Conservation (phyloP, 768 basidiomycete species). For the Pisolithus albus region DNA sequence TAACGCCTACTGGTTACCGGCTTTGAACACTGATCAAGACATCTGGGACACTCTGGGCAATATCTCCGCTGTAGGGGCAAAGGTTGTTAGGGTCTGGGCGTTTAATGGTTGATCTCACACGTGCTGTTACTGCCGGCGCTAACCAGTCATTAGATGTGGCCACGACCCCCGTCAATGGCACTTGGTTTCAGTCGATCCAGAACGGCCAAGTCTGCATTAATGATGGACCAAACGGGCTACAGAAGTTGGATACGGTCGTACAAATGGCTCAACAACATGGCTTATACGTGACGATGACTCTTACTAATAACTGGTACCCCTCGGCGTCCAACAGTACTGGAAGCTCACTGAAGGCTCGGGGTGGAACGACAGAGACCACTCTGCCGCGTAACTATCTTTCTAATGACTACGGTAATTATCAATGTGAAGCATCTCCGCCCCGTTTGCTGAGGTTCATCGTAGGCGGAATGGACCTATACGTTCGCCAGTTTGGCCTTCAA, state of each 20-base stretch:
- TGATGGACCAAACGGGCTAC: conserved; percentile 53
- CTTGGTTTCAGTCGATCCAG: conserved; percentile 57
- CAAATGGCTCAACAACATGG: conserved; percentile 47
- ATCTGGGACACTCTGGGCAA: conserved; percentile 51
- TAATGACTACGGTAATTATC: conserved; percentile 50
- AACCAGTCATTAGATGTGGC: conserved; percentile 38
- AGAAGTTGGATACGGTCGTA: conserved; percentile 54
- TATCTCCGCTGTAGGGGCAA: conserved; percentile 50
- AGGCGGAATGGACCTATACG: conserved; percentile 66
- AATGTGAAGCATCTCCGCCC: background rate
- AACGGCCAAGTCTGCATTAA: conserved; percentile 54
- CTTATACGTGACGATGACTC: conserved; percentile 45
- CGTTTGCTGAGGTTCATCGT: conserved; percentile 5
- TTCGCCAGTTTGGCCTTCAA: conserved; percentile 37
- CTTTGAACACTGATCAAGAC: conserved; percentile 48
- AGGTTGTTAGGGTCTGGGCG: conserved; percentile 61
- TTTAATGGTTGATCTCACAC: conserved; percentile 48
- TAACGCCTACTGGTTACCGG: conserved; percentile 61
- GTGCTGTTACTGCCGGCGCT: conserved; percentile 1
- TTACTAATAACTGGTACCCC: conserved; percentile 61
- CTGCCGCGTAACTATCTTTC: conserved; percentile 49
- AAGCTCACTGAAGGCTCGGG: conserved; percentile 4
- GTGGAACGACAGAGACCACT: conserved; percentile 25
- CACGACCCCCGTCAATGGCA: conserved; percentile 46
- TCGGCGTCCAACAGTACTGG: background rate